Percentiles rank a stretch among this genome's conserved stretches.
Evolutionary conservation across 2,329 filamentous ascomycete genomes (phyloP).

Genomic region (Aspergillus clavatus): DNA sequence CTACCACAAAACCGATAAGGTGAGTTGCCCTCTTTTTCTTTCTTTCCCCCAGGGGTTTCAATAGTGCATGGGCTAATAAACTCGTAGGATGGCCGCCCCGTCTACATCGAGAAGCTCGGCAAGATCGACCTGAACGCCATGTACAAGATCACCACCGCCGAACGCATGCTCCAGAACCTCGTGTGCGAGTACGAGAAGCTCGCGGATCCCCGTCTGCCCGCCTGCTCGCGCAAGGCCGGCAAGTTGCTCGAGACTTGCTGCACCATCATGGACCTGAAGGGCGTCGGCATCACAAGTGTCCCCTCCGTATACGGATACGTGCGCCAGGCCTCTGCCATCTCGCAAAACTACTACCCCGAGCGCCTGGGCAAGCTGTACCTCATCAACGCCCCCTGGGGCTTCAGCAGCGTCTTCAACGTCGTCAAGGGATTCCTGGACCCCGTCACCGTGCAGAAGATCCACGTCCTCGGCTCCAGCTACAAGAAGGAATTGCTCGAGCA

Average conservation of each 20-base stretch:
- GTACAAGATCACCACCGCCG: constrained; percentile 85
- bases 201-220: constrained; percentile 84
- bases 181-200: constrained; percentile 98
- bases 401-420: constrained; percentile 76
- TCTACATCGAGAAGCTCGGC: constrained; percentile 95
- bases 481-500: constrained; percentile 78
- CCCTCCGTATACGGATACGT: constrained; percentile 85
- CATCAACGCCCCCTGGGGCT: constrained; percentile 97
- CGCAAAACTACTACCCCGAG: constrained; percentile 99
- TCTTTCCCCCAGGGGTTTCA: no score
- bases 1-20: constrained; percentile 76
- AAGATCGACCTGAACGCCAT: constrained; percentile 86
- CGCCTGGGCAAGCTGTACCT: constrained; percentile 92
- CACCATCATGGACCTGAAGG: constrained; percentile 97
- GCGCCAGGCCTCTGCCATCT: constrained; percentile 76
- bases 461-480: constrained; percentile 78
- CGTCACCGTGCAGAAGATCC: constrained; percentile 93
- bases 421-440: constrained; percentile 95
- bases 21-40: constrained; percentile 24
- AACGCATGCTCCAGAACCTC: constrained; percentile 94
- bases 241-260: constrained; percentile 94
- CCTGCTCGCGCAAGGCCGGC: constrained; percentile 87
- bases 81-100: constrained; percentile 82
- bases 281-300: constrained; percentile 77
- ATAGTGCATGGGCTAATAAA: no score